phyloP scores from a whole-genome alignment of 441 rosid species.

The Croton laevigatus region DNA sequence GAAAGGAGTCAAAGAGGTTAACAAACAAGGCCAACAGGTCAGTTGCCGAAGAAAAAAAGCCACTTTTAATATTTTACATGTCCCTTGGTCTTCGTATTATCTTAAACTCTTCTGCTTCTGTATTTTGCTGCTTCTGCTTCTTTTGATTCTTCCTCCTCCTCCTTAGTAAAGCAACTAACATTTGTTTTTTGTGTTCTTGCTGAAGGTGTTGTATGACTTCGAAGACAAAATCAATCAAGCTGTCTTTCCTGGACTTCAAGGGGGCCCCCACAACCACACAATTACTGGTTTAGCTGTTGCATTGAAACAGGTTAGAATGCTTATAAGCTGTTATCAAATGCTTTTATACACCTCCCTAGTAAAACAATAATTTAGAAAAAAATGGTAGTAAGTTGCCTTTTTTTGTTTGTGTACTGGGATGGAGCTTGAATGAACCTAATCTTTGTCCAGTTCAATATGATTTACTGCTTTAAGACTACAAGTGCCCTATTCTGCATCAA shows the following conservation, averaged over 20 bases:
- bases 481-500: not conserved
- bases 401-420: no score
- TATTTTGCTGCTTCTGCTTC: not conserved
- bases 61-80: not conserved
- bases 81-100: not conserved
- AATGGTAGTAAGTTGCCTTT: no score
- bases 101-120: not conserved
- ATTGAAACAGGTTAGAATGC: constrained; percentile 67
- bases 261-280: constrained; percentile 98
- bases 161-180: constrained; percentile 13
- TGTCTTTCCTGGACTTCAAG: constrained; percentile 97
- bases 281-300: constrained; percentile 95
- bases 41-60: constrained; percentile 11
- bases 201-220: constrained; percentile 80
- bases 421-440: no score
- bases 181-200: constrained; percentile 19
- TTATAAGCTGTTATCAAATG: not conserved
- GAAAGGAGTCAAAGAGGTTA: constrained; percentile 81
- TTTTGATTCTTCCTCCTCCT: not conserved
- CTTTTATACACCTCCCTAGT: constrained; percentile 2
- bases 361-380: not conserved
- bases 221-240: constrained; percentile 95
- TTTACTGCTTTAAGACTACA: not conserved
- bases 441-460: no score
- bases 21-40: constrained; percentile 92